Evolutionary conservation across 306 rosid species (phyloP).

Genomic region (Trifolium dubium): DNA sequence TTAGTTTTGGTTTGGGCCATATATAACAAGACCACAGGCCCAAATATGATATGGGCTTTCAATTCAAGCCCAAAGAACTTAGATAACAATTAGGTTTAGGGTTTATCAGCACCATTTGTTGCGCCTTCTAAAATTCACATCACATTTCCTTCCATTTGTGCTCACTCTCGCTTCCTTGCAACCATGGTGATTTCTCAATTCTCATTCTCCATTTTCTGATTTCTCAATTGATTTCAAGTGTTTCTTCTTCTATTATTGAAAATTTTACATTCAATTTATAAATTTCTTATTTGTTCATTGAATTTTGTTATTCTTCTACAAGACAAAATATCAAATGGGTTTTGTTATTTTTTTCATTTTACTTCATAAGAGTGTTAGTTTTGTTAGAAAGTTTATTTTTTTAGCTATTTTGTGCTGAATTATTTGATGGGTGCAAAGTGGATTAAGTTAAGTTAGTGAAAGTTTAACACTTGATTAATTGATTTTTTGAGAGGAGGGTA

Average conservation of each 20-base stretch:
- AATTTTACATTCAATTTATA: neutral
- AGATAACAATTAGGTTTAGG: conserved; percentile 42
- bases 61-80: neutral
- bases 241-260: neutral
- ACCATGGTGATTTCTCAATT: conserved; percentile 40
- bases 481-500: neutral
- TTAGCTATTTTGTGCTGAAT: neutral
- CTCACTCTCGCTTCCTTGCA: neutral
- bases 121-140: neutral
- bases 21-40: neutral
- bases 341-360: neutral
- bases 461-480: conserved; percentile 7
- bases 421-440: neutral
- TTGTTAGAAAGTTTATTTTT: neutral
- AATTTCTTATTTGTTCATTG: neutral
- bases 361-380: neutral
- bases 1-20: too few species aligned
- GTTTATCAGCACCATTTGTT: conserved; percentile 30
- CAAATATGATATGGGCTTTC: neutral
- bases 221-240: neutral
- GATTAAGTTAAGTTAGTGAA: neutral
- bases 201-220: neutral
- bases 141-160: neutral
- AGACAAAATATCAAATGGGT: neutral
- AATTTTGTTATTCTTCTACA: neutral